A percentile compares a stretch with the other conserved stretches of the same genome.
Evolutionary conservation across 495 filamentous ascomycete genomes (phyloP).

Genomic region (Aspergillus campestris): DNA sequence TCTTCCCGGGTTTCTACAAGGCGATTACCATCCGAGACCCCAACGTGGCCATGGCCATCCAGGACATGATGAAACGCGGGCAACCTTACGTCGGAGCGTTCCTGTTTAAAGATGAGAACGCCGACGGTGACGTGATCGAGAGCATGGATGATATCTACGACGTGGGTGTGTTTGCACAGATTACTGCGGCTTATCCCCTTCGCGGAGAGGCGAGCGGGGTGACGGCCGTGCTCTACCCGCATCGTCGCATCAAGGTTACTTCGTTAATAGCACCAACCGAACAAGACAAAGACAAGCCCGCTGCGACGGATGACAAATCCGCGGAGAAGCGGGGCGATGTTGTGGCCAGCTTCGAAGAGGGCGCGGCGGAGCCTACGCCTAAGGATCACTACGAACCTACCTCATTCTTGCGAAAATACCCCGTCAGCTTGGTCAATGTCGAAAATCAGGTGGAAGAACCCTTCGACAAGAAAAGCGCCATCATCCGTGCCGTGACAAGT

Average conservation of each 20-base stretch:
- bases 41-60: slow-evolving; percentile 79
- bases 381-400: slow-evolving; percentile 73
- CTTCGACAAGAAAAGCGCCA: slow-evolving; percentile 76
- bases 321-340: slow-evolving; percentile 81
- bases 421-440: slow-evolving; percentile 87
- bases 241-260: slow-evolving; percentile 87
- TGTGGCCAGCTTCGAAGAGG: slow-evolving; percentile 95
- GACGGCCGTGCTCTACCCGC: slow-evolving; percentile 90
- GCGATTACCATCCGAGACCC: slow-evolving; percentile 91
- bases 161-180: slow-evolving; percentile 93
- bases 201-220: slow-evolving; percentile 69
- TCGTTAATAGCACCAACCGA: slow-evolving; percentile 61
- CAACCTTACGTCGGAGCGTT: slow-evolving; percentile 98
- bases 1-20: slow-evolving; percentile 99
- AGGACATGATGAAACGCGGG: slow-evolving; percentile 95
- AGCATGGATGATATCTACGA: slow-evolving; percentile 84
- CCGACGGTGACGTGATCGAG: slow-evolving; percentile 85
- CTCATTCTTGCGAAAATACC: slow-evolving; percentile 81
- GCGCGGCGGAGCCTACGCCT: slow-evolving; percentile 27
- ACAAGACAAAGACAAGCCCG: slow-evolving; percentile 26
- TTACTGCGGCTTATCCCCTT: slow-evolving; percentile 89
- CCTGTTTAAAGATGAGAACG: slow-evolving; percentile 90
- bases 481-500: slow-evolving; percentile 84
- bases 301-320: slow-evolving; percentile 47
- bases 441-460: slow-evolving; percentile 86